Evolutionary conservation across 2,329 filamentous ascomycete species (phyloP).

Genomic region (Ophiostoma ulmi): DNA sequence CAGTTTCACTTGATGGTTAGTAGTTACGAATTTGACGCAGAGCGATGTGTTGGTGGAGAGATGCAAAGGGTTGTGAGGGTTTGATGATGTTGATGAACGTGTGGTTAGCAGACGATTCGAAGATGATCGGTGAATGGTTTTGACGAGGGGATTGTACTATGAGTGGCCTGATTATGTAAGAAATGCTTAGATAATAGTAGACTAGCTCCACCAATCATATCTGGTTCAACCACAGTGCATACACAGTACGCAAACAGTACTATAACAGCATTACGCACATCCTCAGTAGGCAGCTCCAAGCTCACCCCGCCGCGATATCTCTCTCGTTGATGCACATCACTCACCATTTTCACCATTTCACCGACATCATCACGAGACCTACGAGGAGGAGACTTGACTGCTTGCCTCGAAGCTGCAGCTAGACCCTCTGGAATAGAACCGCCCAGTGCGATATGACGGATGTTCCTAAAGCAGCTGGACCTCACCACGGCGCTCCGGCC

Average conservation of each 20-base stretch:
- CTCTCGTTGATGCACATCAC: neutral
- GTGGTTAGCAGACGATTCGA: neutral
- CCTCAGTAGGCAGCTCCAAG: neutral
- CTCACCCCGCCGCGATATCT: slow-evolving; percentile 11
- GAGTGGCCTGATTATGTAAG: neutral
- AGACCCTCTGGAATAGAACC: slow-evolving; percentile 28
- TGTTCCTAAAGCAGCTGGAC: slow-evolving; percentile 95
- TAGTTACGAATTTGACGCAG: slow-evolving; percentile 27
- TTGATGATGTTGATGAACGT: neutral
- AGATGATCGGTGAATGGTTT: neutral
- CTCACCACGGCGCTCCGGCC: slow-evolving; percentile 94
- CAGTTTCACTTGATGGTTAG: slow-evolving; percentile 26
- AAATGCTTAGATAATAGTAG: neutral
- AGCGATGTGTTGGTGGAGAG: neutral
- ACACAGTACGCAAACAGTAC: neutral
- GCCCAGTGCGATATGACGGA: slow-evolving; percentile 57
- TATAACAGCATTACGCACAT: neutral
- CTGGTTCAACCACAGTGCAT: neutral
- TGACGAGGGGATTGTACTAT: neutral
- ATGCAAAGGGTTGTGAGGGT: neutral
- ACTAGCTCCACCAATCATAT: neutral
- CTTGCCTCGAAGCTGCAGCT: slow-evolving; percentile 3
- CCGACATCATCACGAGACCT: neutral
- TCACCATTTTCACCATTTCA: neutral
- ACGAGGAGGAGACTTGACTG: neutral